These are phyloP conservation scores for Lactifluus rugatus DNA, from an alignment of 768 basidiomycete species.

Conservation along the genomic window DNA sequence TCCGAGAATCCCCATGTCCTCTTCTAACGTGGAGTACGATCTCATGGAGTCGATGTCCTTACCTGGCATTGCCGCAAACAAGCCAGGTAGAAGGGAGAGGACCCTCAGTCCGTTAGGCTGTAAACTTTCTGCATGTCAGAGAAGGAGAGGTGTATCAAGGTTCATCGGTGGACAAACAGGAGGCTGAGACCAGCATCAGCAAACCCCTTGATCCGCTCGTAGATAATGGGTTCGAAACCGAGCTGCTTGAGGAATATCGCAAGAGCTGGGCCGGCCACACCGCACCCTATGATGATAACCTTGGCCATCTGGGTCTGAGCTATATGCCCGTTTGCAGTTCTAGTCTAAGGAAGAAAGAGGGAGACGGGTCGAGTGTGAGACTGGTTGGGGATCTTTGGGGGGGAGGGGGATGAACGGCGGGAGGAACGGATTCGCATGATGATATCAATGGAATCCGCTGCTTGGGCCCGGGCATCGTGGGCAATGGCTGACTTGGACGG, in stretches of 20 bases:
- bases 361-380: not conserved
- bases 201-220: constrained; percentile 11
- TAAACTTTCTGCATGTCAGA: constrained; percentile 10
- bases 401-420: not conserved
- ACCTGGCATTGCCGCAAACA: constrained; percentile 9
- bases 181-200: constrained; percentile 17
- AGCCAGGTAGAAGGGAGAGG: constrained; percentile 10
- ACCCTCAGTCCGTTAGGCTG: constrained; percentile 17
- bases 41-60: constrained; percentile 9
- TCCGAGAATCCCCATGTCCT: constrained; percentile 25
- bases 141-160: not conserved
- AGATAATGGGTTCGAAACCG: constrained; percentile 16
- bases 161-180: constrained; percentile 1
- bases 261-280: constrained; percentile 17
- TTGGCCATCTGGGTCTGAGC: constrained; percentile 4
- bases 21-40: constrained; percentile 19
- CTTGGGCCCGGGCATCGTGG: constrained; percentile 1
- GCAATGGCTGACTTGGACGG: not conserved
- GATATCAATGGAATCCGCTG: not conserved
- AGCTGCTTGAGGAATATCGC: constrained; percentile 19
- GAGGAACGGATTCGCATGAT: not conserved
- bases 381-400: not conserved
- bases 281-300: constrained; percentile 18
- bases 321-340: not conserved
- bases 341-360: not conserved